Percentiles rank a stretch among this genome's conserved stretches.
phyloP scores from a whole-genome alignment of 202 grass and related monocot species.

The Zizania palustris region DNA sequence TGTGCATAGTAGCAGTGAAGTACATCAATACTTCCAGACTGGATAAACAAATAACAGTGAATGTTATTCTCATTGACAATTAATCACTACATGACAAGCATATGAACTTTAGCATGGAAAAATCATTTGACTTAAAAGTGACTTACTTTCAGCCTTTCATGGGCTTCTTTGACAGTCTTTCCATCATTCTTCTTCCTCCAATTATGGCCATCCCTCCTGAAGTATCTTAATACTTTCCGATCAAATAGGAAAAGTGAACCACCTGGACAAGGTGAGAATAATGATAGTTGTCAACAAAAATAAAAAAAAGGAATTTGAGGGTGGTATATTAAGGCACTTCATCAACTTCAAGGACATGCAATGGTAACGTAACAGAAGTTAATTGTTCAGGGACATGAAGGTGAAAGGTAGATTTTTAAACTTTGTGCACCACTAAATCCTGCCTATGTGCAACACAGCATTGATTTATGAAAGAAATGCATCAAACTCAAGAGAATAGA shows the following conservation, averaged over 20 bases:
- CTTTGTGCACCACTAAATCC: background rate
- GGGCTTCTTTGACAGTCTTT: constrained; percentile 89
- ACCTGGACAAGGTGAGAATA: constrained; percentile 50
- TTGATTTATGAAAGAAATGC: background rate
- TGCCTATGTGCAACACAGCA: background rate
- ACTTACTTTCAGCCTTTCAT: constrained; percentile 90
- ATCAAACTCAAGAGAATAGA: background rate
- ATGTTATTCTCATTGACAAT: constrained; percentile 4
- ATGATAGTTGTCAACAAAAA: constrained; percentile 30
- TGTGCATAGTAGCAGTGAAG: constrained; percentile 96
- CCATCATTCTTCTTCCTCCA: constrained; percentile 94
- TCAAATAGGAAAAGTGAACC: constrained; percentile 85
- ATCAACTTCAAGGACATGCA: constrained; percentile 22
- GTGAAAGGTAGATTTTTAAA: background rate
- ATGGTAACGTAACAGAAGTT: constrained; percentile 10
- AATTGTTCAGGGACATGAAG: background rate
- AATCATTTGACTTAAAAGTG: background rate
- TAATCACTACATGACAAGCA: background rate
- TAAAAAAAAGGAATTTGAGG: background rate
- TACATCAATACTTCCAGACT: constrained; percentile 88
- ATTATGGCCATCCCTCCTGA: constrained; percentile 84
- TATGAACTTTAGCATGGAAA: background rate
- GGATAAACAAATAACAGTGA: constrained; percentile 7
- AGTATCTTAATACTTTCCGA: constrained; percentile 83
- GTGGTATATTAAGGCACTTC: constrained; percentile 14